These are phyloP conservation scores for Didymella segeticola DNA, from an alignment of 2,329 filamentous ascomycete species.

Conservation along the genomic window DNA sequence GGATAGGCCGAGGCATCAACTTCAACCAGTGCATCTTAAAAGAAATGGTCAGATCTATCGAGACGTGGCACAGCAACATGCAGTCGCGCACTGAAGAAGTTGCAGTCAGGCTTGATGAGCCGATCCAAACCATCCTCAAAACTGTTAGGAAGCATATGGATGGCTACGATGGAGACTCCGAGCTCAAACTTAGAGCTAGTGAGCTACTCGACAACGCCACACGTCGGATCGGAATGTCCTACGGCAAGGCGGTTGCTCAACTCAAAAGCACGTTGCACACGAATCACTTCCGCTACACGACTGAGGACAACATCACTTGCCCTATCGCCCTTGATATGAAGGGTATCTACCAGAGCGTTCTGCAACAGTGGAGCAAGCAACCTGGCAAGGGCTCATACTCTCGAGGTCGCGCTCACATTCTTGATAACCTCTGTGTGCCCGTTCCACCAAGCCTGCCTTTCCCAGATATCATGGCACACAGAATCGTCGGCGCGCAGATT, in stretches of 20 bases:
- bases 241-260: not conserved
- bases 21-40: constrained; percentile 18
- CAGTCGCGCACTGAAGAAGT: not conserved
- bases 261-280: constrained; percentile 5
- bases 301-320: constrained; percentile 15
- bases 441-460: not conserved
- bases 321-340: constrained; percentile 17
- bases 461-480: not conserved
- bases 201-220: not conserved
- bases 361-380: not conserved
- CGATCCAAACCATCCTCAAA: not conserved
- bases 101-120: not conserved
- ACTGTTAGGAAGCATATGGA: not conserved
- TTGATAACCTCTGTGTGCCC: not conserved
- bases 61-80: constrained; percentile 11
- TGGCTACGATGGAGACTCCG: not conserved
- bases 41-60: not conserved
- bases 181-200: constrained; percentile 4
- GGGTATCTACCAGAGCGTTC: constrained; percentile 1
- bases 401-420: not conserved
- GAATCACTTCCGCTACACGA: constrained; percentile 11
- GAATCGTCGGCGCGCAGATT: not conserved
- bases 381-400: constrained; percentile 4
- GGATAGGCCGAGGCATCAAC: constrained; percentile 3
- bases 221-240: not conserved